Conservation (phyloP, 2,329 filamentous ascomycete genomes). For the Anthostomella pinea region DNA sequence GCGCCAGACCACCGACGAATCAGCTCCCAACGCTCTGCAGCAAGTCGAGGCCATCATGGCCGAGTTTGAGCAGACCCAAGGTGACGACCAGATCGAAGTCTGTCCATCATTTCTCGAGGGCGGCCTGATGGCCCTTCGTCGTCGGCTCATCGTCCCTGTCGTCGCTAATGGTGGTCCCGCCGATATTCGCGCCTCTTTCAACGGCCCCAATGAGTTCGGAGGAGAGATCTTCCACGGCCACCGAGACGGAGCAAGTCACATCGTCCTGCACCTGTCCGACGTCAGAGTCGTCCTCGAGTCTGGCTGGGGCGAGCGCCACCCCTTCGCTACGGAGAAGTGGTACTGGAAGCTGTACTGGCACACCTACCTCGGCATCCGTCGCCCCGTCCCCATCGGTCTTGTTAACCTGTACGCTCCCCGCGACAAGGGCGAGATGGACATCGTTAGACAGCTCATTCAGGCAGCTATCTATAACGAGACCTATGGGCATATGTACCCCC, state of each 20-base stretch:
- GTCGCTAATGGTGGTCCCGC: neutral
- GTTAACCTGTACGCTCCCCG: conserved; percentile 12
- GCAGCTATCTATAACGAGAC: conserved; percentile 11
- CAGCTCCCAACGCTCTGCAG: conserved; percentile 7
- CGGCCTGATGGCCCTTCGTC: conserved; percentile 1
- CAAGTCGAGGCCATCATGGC: conserved; percentile 2
- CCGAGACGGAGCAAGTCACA: conserved; percentile 50
- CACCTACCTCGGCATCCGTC: neutral
- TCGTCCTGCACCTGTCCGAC: conserved; percentile 56
- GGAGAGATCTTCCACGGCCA: conserved; percentile 13
- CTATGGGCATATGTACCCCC: neutral
- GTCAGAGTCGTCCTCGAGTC: conserved; percentile 49
- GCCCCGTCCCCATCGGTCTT: conserved; percentile 8
- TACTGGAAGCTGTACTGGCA: conserved; percentile 5
- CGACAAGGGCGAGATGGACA: conserved; percentile 3
- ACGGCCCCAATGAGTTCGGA: conserved; percentile 4
- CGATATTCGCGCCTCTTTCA: neutral
- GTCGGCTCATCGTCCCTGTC: neutral
- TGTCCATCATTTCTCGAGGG: conserved; percentile 7
- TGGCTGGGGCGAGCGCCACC: conserved; percentile 58
- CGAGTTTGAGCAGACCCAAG: neutral
- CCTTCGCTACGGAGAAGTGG: conserved; percentile 2
- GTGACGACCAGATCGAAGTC: conserved; percentile 1
- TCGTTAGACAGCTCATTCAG: conserved; percentile 4
- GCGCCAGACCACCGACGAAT: conserved; percentile 5